Base-by-base conservation (phyloP, 805 yeast genomes). In the Kregervanrija pseudodelftensis region DNA sequence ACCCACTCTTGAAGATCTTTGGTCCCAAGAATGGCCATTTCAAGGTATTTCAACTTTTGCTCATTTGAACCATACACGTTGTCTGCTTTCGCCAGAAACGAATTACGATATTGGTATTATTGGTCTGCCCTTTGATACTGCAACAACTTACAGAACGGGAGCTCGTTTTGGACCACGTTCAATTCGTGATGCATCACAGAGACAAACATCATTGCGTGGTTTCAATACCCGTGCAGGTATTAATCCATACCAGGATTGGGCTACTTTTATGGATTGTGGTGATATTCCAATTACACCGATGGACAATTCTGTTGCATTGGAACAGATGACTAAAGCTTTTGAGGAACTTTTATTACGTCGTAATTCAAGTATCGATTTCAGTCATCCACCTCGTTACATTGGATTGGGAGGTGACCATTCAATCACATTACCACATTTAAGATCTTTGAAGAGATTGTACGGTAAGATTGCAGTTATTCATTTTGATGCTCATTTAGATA, bases 381-480 rank as follows among this genome's bases (percentile, higher is more conserved):
- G 48, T 2, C 56, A 64, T 37, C 74, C 79, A 8, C 90, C 93
- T 15, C 68, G 85, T 47, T 70, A 80, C 36, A 76, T 85, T 14
- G 80, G 86, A 0, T 67, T 86, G 28, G 95, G 95, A 10, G 95
- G 95, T 37, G 95, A 86, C 58, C 95, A 86, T 61, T 79, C 89
- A 2, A 76, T 86, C 31, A 70, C 83, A 36, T 68, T 85, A 42
- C 89, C 91, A 2, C 86, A 82, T 49, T 63, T 85, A 47, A 70
- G 95, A 52, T 82, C 86, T 0, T 68, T 83, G 45, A 60, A 75
- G 48, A 66, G 75, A 42, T 55, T 74, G 15, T 76, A 85, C 56
- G 93, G 91, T 1, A 78, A 78, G 14, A 63, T 86, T 41, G 78
- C 86, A 16, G 79, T 86, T 33, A 76, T 86, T 45, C 95, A 86